These are phyloP conservation scores for Amaranthus cruentus DNA, from an alignment of 148 eudicot genomes.

Conservation along the genomic window DNA sequence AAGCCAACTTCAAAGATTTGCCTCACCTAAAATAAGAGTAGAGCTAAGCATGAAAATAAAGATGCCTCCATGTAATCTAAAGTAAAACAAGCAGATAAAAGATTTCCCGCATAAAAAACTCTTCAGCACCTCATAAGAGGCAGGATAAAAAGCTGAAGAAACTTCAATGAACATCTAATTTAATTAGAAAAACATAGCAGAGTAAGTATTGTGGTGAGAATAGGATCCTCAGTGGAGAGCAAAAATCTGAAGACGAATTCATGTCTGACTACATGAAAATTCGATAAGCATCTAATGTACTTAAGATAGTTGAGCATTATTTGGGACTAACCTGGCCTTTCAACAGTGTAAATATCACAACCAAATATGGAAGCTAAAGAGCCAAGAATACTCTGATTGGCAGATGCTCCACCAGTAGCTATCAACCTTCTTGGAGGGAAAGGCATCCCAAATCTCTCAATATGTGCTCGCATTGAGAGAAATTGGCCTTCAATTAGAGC, in stretches of 20 bases:
- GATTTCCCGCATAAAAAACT: neutral
- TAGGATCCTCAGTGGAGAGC: neutral
- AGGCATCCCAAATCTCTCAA: conserved; percentile 90
- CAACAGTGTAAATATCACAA: conserved; percentile 73
- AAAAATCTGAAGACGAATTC: neutral
- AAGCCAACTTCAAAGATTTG: too few species aligned
- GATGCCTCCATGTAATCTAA: neutral
- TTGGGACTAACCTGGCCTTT: conserved; percentile 58
- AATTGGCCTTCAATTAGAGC: conserved; percentile 82
- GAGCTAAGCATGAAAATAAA: too few species aligned
- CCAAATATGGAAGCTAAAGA: conserved; percentile 75
- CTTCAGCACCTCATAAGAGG: neutral
- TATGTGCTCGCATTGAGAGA: conserved; percentile 78
- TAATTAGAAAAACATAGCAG: neutral
- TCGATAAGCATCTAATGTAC: neutral
- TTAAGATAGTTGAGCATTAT: neutral
- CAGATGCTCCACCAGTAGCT: conserved; percentile 96
- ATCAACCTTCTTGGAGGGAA: conserved; percentile 85
- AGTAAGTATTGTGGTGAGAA: neutral
- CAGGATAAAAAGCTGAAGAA: neutral
- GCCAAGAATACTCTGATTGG: conserved; percentile 62
- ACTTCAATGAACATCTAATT: neutral
- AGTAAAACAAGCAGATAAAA: neutral
- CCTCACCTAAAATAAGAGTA: too few species aligned
- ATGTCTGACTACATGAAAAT: neutral